Percentiles rank a stretch among this genome's conserved stretches.
phyloP scores from a whole-genome alignment of 768 basidiomycete species.

The Pleurotus eryngii region DNA sequence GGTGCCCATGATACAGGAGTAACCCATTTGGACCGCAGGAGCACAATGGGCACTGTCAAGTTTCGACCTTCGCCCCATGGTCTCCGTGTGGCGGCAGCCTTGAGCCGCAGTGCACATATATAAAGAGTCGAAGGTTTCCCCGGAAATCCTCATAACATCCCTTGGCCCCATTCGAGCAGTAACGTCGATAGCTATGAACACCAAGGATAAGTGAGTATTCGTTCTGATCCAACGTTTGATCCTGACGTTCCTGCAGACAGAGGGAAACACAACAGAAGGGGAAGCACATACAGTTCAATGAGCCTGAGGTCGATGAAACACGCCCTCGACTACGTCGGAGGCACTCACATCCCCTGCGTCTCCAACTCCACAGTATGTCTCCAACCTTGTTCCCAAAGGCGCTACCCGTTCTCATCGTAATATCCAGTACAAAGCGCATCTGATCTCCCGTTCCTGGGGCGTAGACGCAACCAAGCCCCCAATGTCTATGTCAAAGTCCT shows the following conservation, averaged over 20 bases:
- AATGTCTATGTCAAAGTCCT: neutral
- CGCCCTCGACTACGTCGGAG: too few species aligned
- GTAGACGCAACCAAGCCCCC: neutral
- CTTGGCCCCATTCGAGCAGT: too few species aligned
- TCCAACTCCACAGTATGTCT: neutral
- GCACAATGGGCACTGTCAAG: constrained; percentile 5
- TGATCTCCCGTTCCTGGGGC: neutral
- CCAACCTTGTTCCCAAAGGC: too few species aligned
- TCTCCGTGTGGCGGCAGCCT: neutral
- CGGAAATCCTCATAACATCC: neutral
- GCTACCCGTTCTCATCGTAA: neutral
- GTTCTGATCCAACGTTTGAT: too few species aligned
- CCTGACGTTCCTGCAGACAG: too few species aligned
- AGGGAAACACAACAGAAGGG: too few species aligned
- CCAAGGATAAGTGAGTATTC: too few species aligned
- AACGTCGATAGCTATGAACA: too few species aligned
- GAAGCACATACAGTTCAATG: too few species aligned
- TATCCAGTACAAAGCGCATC: constrained; percentile 2
- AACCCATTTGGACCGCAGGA: constrained; percentile 6
- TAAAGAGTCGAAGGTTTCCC: neutral
- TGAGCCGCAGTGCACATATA: neutral
- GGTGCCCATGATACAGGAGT: neutral
- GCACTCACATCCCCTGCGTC: neutral
- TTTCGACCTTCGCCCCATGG: neutral
- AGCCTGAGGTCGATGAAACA: too few species aligned